Conservation (phyloP, 768 basidiomycete genomes). For the Serendipita vermifera region DNA sequence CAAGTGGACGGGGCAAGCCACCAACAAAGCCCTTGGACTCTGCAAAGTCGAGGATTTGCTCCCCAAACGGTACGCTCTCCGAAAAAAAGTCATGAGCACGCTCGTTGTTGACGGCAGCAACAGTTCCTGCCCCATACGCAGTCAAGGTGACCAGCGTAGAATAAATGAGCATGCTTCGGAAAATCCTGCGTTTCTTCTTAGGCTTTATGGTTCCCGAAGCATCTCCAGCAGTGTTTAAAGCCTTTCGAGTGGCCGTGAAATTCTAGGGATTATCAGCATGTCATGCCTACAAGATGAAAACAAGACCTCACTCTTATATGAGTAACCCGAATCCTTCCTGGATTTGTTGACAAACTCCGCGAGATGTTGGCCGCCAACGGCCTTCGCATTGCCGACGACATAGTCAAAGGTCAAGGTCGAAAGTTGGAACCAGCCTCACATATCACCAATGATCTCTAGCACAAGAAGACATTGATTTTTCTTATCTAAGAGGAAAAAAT, state of each 20-base stretch:
- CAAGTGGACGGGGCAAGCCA: neutral
- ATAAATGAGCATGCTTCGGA: constrained; percentile 53
- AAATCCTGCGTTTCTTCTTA: constrained; percentile 40
- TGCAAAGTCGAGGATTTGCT: constrained; percentile 64
- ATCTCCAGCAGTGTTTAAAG: constrained; percentile 24
- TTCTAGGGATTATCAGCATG: neutral
- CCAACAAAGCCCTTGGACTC: constrained; percentile 55
- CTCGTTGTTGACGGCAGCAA: constrained; percentile 63
- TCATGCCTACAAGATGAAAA: neutral
- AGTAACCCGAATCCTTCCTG: neutral
- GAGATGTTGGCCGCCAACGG: neutral
- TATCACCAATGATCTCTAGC: too few relatives aligned
- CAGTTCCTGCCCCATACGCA: constrained; percentile 74
- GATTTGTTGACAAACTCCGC: neutral
- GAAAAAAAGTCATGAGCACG: constrained; percentile 79
- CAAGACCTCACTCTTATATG: neutral
- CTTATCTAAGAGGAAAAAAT: too few relatives aligned
- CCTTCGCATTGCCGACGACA: neutral
- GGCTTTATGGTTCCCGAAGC: constrained; percentile 22
- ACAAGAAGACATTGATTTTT: too few relatives aligned
- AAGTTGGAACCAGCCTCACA: neutral
- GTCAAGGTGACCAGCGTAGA: constrained; percentile 54
- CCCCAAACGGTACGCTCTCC: constrained; percentile 64
- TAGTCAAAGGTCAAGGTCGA: neutral
- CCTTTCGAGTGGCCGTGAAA: neutral